Percentiles rank a stretch among this genome's conserved stretches.
phyloP scores from a whole-genome alignment of 257 asterid species.

The Linderniella brevidens region DNA sequence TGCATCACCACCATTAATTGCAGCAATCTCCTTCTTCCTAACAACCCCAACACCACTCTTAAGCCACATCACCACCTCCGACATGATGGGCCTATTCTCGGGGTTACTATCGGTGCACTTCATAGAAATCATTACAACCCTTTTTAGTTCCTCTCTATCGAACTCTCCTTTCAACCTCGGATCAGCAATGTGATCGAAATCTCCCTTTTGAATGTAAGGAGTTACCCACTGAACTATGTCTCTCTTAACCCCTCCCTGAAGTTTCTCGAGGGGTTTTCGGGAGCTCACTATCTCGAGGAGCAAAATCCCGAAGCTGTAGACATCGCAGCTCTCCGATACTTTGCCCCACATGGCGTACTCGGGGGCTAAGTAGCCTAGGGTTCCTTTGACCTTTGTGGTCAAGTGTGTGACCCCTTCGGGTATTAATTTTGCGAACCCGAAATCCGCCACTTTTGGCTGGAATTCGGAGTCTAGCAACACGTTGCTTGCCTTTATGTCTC shows the following conservation, averaged over 20 bases:
- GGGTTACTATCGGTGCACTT: constrained; percentile 45
- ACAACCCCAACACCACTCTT: constrained; percentile 48
- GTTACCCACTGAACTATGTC: constrained; percentile 71
- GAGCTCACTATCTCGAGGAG: constrained; percentile 85
- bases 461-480: constrained; percentile 58
- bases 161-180: constrained; percentile 39
- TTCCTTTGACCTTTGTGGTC: constrained; percentile 70
- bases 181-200: constrained; percentile 54
- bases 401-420: constrained; percentile 90
- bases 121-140: constrained; percentile 47
- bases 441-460: constrained; percentile 76
- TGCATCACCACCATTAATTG: constrained; percentile 8
- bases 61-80: constrained; percentile 55
- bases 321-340: constrained; percentile 84
- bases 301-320: constrained; percentile 85
- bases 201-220: constrained; percentile 47
- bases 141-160: constrained; percentile 58
- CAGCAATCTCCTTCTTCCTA: constrained; percentile 61
- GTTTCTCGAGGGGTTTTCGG: constrained; percentile 67
- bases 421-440: constrained; percentile 71
- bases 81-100: constrained; percentile 73
- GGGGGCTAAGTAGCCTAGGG: constrained; percentile 88
- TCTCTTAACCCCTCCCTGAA: constrained; percentile 25
- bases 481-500: constrained; percentile 86
- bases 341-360: constrained; percentile 86